phyloP scores from a whole-genome alignment of 176 grass and related monocot genomes.

The Puccinellia tenuiflora region DNA sequence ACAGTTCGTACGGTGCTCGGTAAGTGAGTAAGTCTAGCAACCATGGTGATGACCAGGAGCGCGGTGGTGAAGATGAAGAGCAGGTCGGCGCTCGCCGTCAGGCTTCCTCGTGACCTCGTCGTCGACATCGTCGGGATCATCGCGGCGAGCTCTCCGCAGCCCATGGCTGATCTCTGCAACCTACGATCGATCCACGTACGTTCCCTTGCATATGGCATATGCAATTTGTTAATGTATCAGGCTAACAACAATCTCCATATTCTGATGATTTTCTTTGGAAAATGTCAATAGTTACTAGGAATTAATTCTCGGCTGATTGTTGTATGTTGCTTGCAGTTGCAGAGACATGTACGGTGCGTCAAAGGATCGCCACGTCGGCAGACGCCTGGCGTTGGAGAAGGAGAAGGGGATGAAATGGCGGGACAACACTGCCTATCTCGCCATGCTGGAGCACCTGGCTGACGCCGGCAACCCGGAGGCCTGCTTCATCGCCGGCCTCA shows the following conservation, averaged over 20 bases:
- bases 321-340: not conserved
- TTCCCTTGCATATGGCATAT: not conserved
- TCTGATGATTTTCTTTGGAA: no score
- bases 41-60: not conserved
- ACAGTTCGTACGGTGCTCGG: no score
- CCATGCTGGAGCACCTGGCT: conserved; percentile 2
- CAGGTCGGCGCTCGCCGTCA: not conserved
- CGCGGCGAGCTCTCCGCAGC: not conserved
- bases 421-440: not conserved
- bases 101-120: not conserved
- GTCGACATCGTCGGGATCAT: not conserved
- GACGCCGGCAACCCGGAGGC: conserved; percentile 8
- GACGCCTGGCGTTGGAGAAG: not conserved
- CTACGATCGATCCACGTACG: conserved; percentile 16
- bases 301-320: not conserved
- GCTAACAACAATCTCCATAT: no score
- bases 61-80: not conserved
- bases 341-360: not conserved
- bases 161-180: conserved; percentile 2
- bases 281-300: no score
- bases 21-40: not conserved
- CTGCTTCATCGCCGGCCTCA: not conserved
- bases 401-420: conserved; percentile 10
- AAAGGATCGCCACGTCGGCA: not conserved
- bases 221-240: no score